Percentiles rank a stretch among this genome's conserved stretches.
These are phyloP conservation scores for Trametes coccinea DNA, from an alignment of 768 basidiomycete species.

Conservation along the genomic window DNA sequence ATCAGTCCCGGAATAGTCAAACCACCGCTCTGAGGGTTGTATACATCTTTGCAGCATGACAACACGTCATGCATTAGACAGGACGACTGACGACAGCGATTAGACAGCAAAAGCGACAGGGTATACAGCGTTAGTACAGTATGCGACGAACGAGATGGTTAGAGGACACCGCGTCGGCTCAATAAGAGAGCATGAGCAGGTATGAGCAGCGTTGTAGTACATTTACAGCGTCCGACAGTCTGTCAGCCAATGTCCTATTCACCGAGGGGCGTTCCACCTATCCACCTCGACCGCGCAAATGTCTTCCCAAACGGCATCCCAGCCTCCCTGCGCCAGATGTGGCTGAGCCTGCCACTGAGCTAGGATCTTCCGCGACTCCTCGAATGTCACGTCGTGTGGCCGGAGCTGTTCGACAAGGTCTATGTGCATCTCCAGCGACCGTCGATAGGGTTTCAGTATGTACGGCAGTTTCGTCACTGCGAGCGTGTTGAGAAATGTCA, in stretches of 20 bases:
- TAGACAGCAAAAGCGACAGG: constrained; percentile 4
- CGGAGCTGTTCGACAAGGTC: constrained; percentile 59
- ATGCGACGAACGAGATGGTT: neutral
- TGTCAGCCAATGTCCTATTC: constrained; percentile 10
- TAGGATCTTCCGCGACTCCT: constrained; percentile 62
- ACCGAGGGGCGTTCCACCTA: constrained; percentile 50
- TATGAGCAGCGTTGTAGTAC: constrained; percentile 8
- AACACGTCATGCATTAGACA: neutral
- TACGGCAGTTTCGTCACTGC: constrained; percentile 57
- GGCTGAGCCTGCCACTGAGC: constrained; percentile 71
- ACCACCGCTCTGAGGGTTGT: constrained; percentile 49
- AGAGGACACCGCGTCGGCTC: neutral
- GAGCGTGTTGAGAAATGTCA: neutral
- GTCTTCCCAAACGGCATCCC: constrained; percentile 77
- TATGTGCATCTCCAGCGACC: constrained; percentile 57
- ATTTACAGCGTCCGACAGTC: neutral
- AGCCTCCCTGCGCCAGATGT: constrained; percentile 63
- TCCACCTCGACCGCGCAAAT: constrained; percentile 77
- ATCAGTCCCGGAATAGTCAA: constrained; percentile 77
- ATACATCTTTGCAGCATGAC: neutral
- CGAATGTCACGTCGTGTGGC: constrained; percentile 67
- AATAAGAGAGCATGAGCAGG: neutral
- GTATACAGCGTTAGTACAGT: constrained; percentile 8
- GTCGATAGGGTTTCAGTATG: constrained; percentile 65
- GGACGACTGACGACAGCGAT: neutral